A percentile compares a stretch with the other conserved stretches of the same genome.
phyloP scores from a whole-genome alignment of 176 grass and related monocot species.

The Zoysia pacifica region DNA sequence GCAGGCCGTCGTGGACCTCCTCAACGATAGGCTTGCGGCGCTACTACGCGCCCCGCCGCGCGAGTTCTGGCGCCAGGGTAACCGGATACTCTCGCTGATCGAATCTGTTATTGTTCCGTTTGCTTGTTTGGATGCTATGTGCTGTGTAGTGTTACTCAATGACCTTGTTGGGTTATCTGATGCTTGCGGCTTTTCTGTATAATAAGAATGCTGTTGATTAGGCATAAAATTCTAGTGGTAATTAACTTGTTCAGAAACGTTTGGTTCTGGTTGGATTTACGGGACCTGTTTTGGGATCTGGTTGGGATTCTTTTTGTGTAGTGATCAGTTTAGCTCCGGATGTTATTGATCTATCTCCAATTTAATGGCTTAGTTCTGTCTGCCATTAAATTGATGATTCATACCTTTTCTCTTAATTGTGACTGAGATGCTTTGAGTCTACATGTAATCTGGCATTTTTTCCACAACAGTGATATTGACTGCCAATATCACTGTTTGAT shows the following conservation, averaged over 20 bases:
- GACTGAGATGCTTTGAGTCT: neutral
- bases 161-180: conserved; percentile 13
- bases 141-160: conserved; percentile 18
- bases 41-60: conserved; percentile 66
- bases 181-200: neutral
- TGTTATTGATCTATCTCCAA: neutral
- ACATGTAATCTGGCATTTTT: neutral
- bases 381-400: neutral
- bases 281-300: neutral
- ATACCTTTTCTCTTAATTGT: neutral
- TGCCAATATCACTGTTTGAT: neutral
- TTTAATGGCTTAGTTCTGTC: conserved; percentile 7
- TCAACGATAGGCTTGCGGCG: conserved; percentile 66
- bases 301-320: neutral
- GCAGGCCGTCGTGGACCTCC: conserved; percentile 85
- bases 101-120: neutral
- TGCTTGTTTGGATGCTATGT: conserved; percentile 11
- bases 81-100: neutral
- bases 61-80: conserved; percentile 92
- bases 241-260: neutral
- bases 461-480: neutral
- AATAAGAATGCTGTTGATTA: conserved; percentile 2
- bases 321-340: neutral
- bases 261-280: neutral
- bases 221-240: conserved; percentile 8